A percentile compares a stretch with the other conserved stretches of the same genome.
These are phyloP conservation scores for Ceratocystis variospora DNA, from an alignment of 2,329 filamentous ascomycete species.

Conservation along the genomic window DNA sequence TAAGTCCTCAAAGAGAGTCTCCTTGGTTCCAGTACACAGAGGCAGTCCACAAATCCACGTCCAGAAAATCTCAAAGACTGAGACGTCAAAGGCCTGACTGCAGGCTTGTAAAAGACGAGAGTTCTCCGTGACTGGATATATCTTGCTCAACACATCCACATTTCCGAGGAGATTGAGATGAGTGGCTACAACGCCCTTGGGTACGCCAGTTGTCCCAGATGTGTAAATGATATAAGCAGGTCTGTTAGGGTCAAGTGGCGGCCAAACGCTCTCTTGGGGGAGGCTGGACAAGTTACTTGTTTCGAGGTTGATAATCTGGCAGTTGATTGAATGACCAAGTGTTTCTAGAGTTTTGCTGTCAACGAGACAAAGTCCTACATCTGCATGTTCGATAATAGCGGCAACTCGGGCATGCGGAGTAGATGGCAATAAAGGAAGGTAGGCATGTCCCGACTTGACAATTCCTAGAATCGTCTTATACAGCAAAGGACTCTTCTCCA, in stretches of 20 bases:
- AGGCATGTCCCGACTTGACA: constrained; percentile 61
- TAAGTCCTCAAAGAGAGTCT: constrained; percentile 59
- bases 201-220: constrained; percentile 66
- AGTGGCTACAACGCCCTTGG: constrained; percentile 68
- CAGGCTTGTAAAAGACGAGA: constrained; percentile 67
- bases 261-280: constrained; percentile 20
- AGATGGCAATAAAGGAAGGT: constrained; percentile 65
- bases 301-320: constrained; percentile 27
- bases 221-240: constrained; percentile 71
- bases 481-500: constrained; percentile 61
- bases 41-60: constrained; percentile 67
- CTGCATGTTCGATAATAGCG: constrained; percentile 49
- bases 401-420: constrained; percentile 48
- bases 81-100: constrained; percentile 75
- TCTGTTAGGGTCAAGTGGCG: constrained; percentile 32
- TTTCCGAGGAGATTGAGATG: constrained; percentile 66
- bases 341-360: constrained; percentile 25
- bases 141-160: constrained; percentile 47
- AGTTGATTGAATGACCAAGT: constrained; percentile 12
- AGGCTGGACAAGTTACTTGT: constrained; percentile 23
- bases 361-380: constrained; percentile 34
- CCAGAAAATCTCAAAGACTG: constrained; percentile 83
- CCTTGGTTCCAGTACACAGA: constrained; percentile 61
- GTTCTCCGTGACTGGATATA: constrained; percentile 44
- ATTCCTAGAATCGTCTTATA: constrained; percentile 64